These are phyloP conservation scores for Roridomyces roridus DNA, from an alignment of 768 basidiomycete genomes.

Conservation along the genomic window DNA sequence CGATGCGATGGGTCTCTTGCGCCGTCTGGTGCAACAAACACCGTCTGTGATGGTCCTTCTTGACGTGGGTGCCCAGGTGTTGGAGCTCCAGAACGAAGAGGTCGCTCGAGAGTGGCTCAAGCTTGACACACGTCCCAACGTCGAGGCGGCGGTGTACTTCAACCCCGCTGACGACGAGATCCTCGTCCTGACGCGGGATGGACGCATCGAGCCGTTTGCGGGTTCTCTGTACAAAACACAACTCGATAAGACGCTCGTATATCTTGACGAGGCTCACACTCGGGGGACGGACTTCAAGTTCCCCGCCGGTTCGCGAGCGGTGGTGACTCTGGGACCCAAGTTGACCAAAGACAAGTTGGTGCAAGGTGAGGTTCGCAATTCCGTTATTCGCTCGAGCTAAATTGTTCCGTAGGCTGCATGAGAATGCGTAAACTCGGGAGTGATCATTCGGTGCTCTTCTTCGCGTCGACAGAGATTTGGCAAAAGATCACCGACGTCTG, in stretches of 20 bases:
- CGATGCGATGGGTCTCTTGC: conserved; percentile 33
- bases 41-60: conserved; percentile 53
- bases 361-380: conserved; percentile 47
- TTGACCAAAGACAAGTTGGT: conserved; percentile 57
- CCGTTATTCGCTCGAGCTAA: too few species aligned
- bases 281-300: conserved; percentile 61
- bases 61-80: conserved; percentile 64
- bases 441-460: conserved; percentile 41
- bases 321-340: conserved; percentile 56
- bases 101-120: conserved; percentile 49
- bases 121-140: conserved; percentile 19
- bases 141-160: conserved; percentile 52
- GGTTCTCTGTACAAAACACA: conserved; percentile 44
- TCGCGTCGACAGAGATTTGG: conserved; percentile 10
- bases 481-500: background rate
- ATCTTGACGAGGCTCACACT: conserved; percentile 61
- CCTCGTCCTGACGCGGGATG: conserved; percentile 42
- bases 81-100: conserved; percentile 52
- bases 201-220: conserved; percentile 37
- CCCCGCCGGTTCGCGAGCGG: conserved; percentile 46
- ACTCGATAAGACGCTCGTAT: conserved; percentile 47
- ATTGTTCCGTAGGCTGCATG: conserved; percentile 68
- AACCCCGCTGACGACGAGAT: conserved; percentile 42
- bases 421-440: conserved; percentile 56
- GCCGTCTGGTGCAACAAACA: conserved; percentile 37